Evolutionary conservation across 305 asterid genomes (phyloP).

Genomic region (Euphrasia arctica): DNA sequence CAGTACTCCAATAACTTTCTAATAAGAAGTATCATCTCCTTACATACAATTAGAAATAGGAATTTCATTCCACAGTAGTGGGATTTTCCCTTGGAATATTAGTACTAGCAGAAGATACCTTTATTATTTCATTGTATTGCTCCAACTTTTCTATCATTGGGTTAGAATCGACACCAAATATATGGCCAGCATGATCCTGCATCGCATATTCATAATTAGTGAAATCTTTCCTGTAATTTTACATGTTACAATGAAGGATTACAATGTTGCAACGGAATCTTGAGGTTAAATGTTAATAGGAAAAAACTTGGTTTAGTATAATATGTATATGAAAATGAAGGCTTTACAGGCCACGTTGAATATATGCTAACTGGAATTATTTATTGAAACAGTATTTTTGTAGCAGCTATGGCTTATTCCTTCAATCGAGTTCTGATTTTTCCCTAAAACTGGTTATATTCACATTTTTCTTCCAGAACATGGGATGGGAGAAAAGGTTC

Average conservation of each 20-base stretch:
- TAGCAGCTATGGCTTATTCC: slow-evolving; percentile 16
- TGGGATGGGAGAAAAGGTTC: background rate
- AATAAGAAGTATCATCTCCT: slow-evolving; percentile 27
- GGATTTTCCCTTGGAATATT: slow-evolving; percentile 11
- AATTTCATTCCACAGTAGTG: background rate
- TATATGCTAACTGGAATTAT: background rate
- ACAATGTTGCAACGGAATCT: slow-evolving; percentile 18
- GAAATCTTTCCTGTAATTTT: background rate
- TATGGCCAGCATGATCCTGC: slow-evolving; percentile 99
- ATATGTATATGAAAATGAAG: background rate
- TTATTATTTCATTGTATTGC: slow-evolving; percentile 73
- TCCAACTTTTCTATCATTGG: slow-evolving; percentile 85
- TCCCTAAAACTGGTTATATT: background rate
- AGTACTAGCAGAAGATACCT: slow-evolving; percentile 41
- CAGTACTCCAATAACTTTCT: slow-evolving; percentile 73
- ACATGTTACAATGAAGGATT: background rate
- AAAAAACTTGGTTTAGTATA: slow-evolving; percentile 11
- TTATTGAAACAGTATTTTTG: slow-evolving; percentile 1
- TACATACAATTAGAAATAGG: slow-evolving; percentile 17
- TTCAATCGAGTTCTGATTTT: slow-evolving; percentile 10
- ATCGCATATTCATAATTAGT: slow-evolving; percentile 14
- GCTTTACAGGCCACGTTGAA: background rate
- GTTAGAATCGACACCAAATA: slow-evolving; percentile 88
- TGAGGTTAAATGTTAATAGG: slow-evolving; percentile 6
- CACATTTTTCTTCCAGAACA: background rate